A percentile compares a stretch with the other conserved stretches of the same genome.
phyloP scores from a whole-genome alignment of 176 grass and related monocot species.

The barley (Hordeum vulgare) region DNA sequence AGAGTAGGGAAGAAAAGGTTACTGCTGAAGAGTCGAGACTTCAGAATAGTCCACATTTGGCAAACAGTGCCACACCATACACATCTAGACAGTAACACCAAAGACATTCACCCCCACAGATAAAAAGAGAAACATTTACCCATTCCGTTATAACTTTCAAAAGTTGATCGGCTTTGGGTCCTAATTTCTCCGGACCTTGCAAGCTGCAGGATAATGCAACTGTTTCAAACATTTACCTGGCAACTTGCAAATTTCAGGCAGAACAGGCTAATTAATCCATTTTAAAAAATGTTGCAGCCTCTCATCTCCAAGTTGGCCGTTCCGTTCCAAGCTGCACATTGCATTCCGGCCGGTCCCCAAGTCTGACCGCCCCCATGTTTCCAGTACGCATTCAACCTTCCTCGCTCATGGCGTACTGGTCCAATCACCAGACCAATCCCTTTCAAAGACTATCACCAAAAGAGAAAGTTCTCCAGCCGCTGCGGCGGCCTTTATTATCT shows the following conservation, averaged over 20 bases:
- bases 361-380: constrained; percentile 40
- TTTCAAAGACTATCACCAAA: constrained; percentile 28
- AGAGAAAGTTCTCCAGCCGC: constrained; percentile 28
- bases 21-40: not conserved
- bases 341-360: constrained; percentile 24
- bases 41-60: constrained; percentile 10
- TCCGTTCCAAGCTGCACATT: constrained; percentile 21
- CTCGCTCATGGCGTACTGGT: constrained; percentile 16
- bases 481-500: constrained; percentile 31
- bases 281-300: not conserved
- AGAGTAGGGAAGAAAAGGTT: not conserved
- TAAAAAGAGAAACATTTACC: not conserved
- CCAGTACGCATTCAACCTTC: not conserved
- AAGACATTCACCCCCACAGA: not conserved
- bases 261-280: not conserved
- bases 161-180: not conserved
- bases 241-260: not conserved
- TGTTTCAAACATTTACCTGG: too few relatives aligned
- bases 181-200: not conserved
- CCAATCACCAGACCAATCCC: constrained; percentile 32
- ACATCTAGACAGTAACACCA: not conserved
- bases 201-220: too few relatives aligned
- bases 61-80: not conserved
- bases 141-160: not conserved
- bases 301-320: not conserved